Percentiles rank a stretch among this genome's conserved stretches.
Conservation (phyloP, 495 filamentous ascomycete genomes). For the Aspergillus sclerotiicarbonarius region DNA sequence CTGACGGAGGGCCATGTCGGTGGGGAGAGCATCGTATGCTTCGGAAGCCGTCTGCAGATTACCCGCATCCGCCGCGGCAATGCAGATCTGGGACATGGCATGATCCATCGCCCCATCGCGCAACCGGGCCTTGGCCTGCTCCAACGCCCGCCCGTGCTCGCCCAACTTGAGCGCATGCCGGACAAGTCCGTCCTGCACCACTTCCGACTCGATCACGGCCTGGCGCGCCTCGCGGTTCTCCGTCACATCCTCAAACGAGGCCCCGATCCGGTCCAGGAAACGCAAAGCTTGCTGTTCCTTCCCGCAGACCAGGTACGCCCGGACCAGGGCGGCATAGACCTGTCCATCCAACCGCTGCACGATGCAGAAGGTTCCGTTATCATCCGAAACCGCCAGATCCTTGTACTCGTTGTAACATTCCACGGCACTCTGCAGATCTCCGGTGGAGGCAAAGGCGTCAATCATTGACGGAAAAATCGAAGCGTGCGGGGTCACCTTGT, state of each 20-base stretch:
- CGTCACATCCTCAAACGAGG: conserved; percentile 56
- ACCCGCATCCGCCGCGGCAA: conserved; percentile 76
- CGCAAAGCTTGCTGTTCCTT: conserved; percentile 73
- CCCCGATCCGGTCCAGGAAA: conserved; percentile 76
- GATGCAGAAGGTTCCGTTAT: conserved; percentile 68
- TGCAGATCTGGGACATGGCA: conserved; percentile 58
- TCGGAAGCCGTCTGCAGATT: conserved; percentile 65
- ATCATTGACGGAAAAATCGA: conserved; percentile 91
- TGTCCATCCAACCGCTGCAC: conserved; percentile 73
- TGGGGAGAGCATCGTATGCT: conserved; percentile 59
- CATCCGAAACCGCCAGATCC: conserved; percentile 72
- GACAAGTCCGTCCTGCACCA: conserved; percentile 72
- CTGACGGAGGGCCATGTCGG: conserved; percentile 49
- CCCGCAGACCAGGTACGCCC: conserved; percentile 77
- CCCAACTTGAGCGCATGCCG: conserved; percentile 63
- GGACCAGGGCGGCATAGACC: conserved; percentile 85
- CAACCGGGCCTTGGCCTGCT: conserved; percentile 56
- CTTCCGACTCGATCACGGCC: conserved; percentile 61
- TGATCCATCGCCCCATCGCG: conserved; percentile 46
- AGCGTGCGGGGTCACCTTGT: conserved; percentile 66
- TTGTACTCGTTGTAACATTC: conserved; percentile 96
- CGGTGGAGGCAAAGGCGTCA: conserved; percentile 74
- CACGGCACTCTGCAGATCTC: conserved; percentile 83
- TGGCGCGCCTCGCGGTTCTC: conserved; percentile 49
- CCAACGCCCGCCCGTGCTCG: conserved; percentile 64